Base-by-base conservation (phyloP, 345 rosid species). In the Lepidium africanum region DNA sequence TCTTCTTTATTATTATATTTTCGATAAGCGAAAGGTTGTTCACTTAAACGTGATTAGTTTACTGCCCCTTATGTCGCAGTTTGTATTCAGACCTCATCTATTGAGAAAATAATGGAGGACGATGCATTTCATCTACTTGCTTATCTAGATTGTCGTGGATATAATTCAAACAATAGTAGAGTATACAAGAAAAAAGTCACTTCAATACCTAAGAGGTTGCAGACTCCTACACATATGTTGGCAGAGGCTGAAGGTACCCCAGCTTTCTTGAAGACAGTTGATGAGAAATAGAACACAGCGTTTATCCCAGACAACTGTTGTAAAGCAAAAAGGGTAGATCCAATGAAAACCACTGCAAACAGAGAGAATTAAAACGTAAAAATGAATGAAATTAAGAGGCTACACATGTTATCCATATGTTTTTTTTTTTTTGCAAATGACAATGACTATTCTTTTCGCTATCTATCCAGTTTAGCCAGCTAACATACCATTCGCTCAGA, bases 231-330 rank as follows among this genome's bases (percentile, higher is more conserved):
- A 69, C 93, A 88, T 35, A 81, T 80, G 76, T 88, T 93, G 51
- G 90, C 98, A 55, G 81, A 71, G 67, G 83, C 92, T 67, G 98
- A 85, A 79, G 98, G 97, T 62, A 93, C 82, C 43, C 96, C 97
- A 47, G 92, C 92, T 48, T 75, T 93, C 83, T 83, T 87, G 84
- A 93, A 90, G 71, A 93, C 96, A 42, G 93, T 80, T 51, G 98
- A 90, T 67, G 97, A 93, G 83, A 90, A 90, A 82, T 88, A 93
- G 85, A 93, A 93, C 60, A 93, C 86, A 57, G 96, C 93, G 75
- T 93, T 93, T 84, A 88, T 90, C 69, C 98, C 97, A 45, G 97
- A 93, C 70, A 93, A 85, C 83, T 93, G 97, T 84, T 93, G 98
- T 80, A 93, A 84, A 81, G 88, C 96, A 84, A 82, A 90, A 84